Evolutionary conservation across 2,329 filamentous ascomycete genomes (phyloP).

Genomic region (Cercospora janseana): DNA sequence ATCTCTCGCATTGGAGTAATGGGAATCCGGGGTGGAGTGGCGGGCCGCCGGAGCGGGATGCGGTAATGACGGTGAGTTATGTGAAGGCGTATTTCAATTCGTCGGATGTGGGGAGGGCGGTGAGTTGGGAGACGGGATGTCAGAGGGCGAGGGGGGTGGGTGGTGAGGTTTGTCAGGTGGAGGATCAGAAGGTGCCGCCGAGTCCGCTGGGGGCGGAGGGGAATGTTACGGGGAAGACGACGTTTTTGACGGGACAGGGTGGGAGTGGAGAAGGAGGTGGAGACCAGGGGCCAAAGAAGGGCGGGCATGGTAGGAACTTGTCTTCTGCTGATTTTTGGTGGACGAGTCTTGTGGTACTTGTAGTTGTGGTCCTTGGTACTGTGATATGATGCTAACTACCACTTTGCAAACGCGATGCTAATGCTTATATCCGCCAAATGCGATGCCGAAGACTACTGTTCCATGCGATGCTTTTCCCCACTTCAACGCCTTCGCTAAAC

Average conservation of each 20-base stretch:
- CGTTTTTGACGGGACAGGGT: conserved; percentile 17
- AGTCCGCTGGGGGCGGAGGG: conserved; percentile 15
- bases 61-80: conserved; percentile 64
- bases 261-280: neutral
- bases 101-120: conserved; percentile 8
- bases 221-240: conserved; percentile 21
- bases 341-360: neutral
- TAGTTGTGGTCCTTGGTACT: neutral
- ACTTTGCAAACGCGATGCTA: neutral
- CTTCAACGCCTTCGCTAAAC: conserved; percentile 3
- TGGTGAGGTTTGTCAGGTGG: conserved; percentile 21
- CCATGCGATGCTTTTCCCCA: too few relatives aligned
- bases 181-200: conserved; percentile 23
- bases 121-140: neutral
- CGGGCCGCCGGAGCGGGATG: conserved; percentile 64
- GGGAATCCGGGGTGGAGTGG: conserved; percentile 69
- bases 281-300: neutral
- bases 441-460: too few relatives aligned
- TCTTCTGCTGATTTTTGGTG: conserved; percentile 4
- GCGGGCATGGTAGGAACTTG: neutral
- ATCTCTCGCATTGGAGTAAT: conserved; percentile 76
- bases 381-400: too few relatives aligned
- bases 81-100: conserved; percentile 81
- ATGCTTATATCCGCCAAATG: neutral
- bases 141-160: neutral